phyloP scores from a whole-genome alignment of 73 alveolate species.

The Paramecium primaurelia region DNA sequence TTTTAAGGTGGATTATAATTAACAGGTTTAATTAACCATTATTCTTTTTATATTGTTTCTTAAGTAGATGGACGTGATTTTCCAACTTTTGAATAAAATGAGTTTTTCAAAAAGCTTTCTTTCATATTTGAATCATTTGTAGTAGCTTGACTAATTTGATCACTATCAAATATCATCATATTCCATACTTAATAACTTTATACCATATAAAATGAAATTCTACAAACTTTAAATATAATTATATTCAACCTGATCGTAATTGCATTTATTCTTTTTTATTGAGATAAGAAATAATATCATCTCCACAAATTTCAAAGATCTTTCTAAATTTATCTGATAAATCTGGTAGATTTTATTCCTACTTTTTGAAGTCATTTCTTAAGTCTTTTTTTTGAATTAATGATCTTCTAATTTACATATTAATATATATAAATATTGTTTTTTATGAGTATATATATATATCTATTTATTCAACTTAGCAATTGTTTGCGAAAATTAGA shows the following conservation, averaged over 20 bases:
- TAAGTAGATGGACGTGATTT: constrained; percentile 3
- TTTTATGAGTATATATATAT: neutral
- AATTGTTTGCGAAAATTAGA: neutral
- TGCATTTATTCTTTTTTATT: neutral
- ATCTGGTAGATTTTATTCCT: neutral
- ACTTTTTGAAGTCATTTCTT: neutral
- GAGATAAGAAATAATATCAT: neutral
- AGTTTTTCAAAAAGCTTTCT: constrained; percentile 5
- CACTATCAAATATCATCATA: constrained; percentile 38
- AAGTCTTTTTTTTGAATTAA: neutral
- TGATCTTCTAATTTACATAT: neutral
- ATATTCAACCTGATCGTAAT: neutral
- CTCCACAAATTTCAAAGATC: neutral
- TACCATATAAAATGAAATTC: neutral
- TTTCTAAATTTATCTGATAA: neutral
- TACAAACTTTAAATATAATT: neutral
- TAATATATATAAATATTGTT: neutral
- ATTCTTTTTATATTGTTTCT: neutral
- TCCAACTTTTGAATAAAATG: constrained; percentile 9
- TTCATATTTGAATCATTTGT: neutral
- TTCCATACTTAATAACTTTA: constrained; percentile 42
- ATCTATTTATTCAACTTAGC: neutral
- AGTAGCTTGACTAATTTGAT: neutral
- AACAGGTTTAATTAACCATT: constrained; percentile 24
- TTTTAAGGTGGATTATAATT: neutral